Base-by-base conservation (phyloP, 768 basidiomycete species). In the Serendipita vermifera region DNA sequence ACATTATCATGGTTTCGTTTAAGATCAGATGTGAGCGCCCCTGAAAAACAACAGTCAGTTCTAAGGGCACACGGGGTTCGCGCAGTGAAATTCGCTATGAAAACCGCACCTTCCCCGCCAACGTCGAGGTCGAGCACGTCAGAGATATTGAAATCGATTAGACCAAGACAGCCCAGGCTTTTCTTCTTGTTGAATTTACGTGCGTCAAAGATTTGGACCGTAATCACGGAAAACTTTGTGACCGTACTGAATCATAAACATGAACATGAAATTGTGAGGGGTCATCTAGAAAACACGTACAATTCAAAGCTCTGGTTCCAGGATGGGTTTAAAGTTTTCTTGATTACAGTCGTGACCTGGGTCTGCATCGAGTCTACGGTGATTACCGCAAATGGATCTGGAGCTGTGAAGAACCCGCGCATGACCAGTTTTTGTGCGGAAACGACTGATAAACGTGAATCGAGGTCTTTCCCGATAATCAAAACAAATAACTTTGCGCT, bases 221-320 rank as follows among this genome's bases (percentile, higher is more conserved):
- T 90, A 57, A 99, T 80, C 43, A 98, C 88, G n/a, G 93, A 97
- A 15, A 87, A 90, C 62, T 99, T 96, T 68, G 91, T 93, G 66
- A 96, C 94, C 54, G 79, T 87, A 62, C 93, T 97, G 62, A 20
- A 56, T 57, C 39, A 57, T 31, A 61, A 32, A 26, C 32, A 33
- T 4, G 15, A 20, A 57, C 26, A 38, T 26, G 38, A 24, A 22
- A 38, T 53, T 3, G 41, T 5, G n/a, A 22, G 11, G 27, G 53
- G 9, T 32, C n/a, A n/a, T n/a, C n/a, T n/a, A 33, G 14, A 9
- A 4, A 33, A 5, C 4, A 67, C 85, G 64, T 59, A 94, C 93
- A 99, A 85, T 66, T 98, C 93, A 69, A 99, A 98, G 66, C 86
- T 87, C 73, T 97, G 93, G 66, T 90, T 94, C 92, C 92, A 94